Percentiles rank a stretch among this genome's conserved stretches.
These are phyloP conservation scores for Sclerotinia minor DNA, from an alignment of 2,329 filamentous ascomycete species.

Conservation along the genomic window DNA sequence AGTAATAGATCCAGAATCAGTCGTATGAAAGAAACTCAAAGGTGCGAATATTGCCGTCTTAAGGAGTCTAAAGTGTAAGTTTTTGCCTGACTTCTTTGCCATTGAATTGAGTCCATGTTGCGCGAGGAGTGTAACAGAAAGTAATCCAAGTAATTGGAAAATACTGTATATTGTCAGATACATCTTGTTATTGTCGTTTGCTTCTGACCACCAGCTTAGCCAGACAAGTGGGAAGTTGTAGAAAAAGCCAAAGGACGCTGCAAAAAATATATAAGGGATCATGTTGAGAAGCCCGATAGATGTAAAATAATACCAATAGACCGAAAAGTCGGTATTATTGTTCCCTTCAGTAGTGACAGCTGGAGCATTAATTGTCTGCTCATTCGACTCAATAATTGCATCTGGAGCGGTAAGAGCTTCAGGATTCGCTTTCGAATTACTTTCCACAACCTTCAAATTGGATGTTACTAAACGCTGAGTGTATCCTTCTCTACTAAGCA, in stretches of 20 bases:
- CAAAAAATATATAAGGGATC: background rate
- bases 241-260: background rate
- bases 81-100: slow-evolving; percentile 5
- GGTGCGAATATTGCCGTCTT: slow-evolving; percentile 4
- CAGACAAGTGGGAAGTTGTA: background rate
- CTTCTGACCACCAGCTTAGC: slow-evolving; percentile 13
- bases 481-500: background rate
- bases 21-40: slow-evolving; percentile 6
- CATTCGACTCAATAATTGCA: background rate
- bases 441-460: background rate
- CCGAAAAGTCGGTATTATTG: background rate
- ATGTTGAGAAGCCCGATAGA: background rate
- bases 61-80: background rate
- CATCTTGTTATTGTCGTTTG: background rate
- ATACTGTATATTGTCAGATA: background rate
- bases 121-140: background rate
- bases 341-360: background rate
- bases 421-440: background rate
- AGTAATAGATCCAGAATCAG: too few relatives aligned
- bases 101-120: slow-evolving; percentile 6
- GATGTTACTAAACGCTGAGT: background rate
- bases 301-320: slow-evolving; percentile 1
- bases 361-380: background rate
- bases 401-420: background rate
- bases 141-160: background rate